These are phyloP conservation scores for Alectoria sarmentosa DNA, from an alignment of 495 filamentous ascomycete species.

Conservation along the genomic window DNA sequence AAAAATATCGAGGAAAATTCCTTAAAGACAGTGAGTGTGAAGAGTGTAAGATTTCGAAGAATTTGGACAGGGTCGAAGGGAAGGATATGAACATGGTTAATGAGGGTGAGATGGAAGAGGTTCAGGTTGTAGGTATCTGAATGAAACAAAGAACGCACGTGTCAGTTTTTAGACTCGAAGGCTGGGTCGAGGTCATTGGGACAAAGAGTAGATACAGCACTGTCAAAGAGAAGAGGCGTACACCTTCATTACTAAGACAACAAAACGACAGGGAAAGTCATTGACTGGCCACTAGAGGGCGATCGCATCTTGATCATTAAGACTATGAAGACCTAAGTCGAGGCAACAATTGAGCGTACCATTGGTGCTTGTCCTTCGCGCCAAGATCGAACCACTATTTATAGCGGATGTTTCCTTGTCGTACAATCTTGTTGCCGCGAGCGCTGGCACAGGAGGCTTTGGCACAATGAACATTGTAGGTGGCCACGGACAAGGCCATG, in stretches of 20 bases:
- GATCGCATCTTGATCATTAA: neutral
- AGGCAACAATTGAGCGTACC: neutral
- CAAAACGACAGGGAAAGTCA: neutral
- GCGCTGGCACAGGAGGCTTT: neutral
- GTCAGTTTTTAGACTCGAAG: neutral
- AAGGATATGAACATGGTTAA: neutral
- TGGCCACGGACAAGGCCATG: neutral
- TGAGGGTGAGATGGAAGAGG: neutral
- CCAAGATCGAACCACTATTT: neutral
- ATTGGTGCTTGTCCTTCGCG: neutral
- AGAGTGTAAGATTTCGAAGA: neutral
- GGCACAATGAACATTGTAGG: neutral
- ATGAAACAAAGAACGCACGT: slow-evolving; percentile 1
- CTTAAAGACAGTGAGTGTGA: neutral
- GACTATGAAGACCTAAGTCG: neutral
- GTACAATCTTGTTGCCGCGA: neutral
- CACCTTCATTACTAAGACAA: neutral
- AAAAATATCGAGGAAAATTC: neutral
- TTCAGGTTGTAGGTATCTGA: neutral
- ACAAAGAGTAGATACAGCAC: slow-evolving; percentile 1
- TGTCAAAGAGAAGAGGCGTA: slow-evolving; percentile 3
- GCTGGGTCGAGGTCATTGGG: neutral
- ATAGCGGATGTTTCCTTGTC: neutral
- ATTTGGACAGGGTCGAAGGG: neutral
- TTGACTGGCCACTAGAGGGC: neutral